Evolutionary conservation across 768 basidiomycete genomes (phyloP), one percentile per base, ranked within the genome.

Genomic region (Multifurca ochricompacta): DNA sequence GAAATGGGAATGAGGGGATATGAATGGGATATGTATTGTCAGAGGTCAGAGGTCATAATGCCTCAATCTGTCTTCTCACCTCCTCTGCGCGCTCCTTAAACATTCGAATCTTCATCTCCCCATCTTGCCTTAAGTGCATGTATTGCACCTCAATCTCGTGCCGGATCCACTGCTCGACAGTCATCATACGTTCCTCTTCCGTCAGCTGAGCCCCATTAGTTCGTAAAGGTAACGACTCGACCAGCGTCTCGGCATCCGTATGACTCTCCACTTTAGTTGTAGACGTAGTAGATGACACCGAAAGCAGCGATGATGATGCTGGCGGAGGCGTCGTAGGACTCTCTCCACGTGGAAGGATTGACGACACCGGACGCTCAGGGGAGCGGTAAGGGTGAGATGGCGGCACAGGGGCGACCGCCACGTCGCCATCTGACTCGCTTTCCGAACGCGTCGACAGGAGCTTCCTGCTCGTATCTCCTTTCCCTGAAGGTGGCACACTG

Each of bases 161-260:
- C 51, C 83, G 74, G 54, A 91, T 82, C 80, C 87, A 87, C 63
- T 92, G 80, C 63, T 92, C 90, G 44, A 93, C 76, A 0, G 88
- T 86, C 86, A 92, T 84, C 18, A 74, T 69, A 55, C 83, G 73
- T 65, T 92, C 86, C 18, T 78, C 79, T 41, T 85, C 84, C 6
- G 75, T 80, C 36, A 88, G 70, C 21, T 59, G 58, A 11, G 54
- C 34, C 10, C 67, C 23, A 6, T 32, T 59, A 39, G 63, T 56
- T 39, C 58, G 59, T 39, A 67, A 42, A 6, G 69, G 61, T 9
- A 67, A 13, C 41, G 56, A 44, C 16, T 65, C 31, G 41, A 66
- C 51, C 58, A 67, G 44, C 53, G 68, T 57, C 27, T 41, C 41
- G n/a, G 63, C 62, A 27, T 37, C 54, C 5, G 54, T 28, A 28